Conservation (phyloP, 164 flowering plant genomes). For the Cinnamomum micranthum region DNA sequence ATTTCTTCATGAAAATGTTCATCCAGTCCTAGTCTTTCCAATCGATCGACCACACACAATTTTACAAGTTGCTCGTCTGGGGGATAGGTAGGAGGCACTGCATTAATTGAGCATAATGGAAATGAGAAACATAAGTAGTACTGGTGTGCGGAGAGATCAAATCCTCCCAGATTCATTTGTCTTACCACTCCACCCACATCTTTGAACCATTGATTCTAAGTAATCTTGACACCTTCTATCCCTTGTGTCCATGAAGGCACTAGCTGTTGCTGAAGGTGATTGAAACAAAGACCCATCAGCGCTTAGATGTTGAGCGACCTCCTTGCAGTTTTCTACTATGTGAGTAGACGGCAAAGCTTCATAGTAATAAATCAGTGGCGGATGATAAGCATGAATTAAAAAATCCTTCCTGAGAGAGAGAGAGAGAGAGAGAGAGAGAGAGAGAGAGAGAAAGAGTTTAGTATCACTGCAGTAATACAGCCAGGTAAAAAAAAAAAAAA, state of each 20-base stretch:
- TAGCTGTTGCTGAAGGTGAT: constrained; percentile 44
- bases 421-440: too few relatives aligned
- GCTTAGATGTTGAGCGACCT: constrained; percentile 17
- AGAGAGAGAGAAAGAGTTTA: too few relatives aligned
- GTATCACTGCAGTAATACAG: too few relatives aligned
- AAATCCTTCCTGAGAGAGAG: constrained; percentile 23
- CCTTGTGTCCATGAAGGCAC: constrained; percentile 31
- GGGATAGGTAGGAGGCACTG: constrained; percentile 33
- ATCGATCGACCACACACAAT: constrained; percentile 29
- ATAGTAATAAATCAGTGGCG: constrained; percentile 25
- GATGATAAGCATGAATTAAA: constrained; percentile 5
- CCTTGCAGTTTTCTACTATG: constrained; percentile 3
- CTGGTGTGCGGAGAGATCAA: not conserved
- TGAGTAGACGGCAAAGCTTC: constrained; percentile 31
- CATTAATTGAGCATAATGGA: not conserved
- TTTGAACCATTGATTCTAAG: constrained; percentile 28
- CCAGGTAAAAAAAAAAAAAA: too few relatives aligned
- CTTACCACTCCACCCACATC: constrained; percentile 30
- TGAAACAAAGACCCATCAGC: constrained; percentile 38
- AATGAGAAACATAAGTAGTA: not conserved
- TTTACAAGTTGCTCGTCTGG: constrained; percentile 21
- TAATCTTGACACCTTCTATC: constrained; percentile 21
- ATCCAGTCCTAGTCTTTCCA: constrained; percentile 27
- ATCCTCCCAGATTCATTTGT: too few relatives aligned
- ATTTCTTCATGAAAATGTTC: constrained; percentile 27